Evolutionary conservation across 768 basidiomycete species (phyloP), one percentile per base, ranked within the genome.

Genomic region (Tremella mesenterica): DNA sequence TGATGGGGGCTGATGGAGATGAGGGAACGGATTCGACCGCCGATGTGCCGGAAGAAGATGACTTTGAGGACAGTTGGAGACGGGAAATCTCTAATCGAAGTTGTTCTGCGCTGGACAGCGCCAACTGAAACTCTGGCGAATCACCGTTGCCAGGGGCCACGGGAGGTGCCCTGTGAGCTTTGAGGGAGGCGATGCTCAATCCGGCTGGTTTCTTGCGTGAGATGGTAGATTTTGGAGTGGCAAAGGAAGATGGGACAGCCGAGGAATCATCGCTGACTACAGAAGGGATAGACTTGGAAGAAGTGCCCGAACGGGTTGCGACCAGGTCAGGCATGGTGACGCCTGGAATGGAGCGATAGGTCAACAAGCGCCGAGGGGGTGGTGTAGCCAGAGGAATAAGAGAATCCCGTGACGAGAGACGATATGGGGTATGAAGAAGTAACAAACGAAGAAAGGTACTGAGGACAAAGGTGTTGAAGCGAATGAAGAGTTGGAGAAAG

Each of bases 141-240:
- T 28, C 38, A n/a, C 53, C 48, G 38, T 47, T 44, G 18, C 54
- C 50, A 5, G 72, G 70, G 14, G 57, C 43, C 4, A 45, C 53
- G 13, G 72, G 69, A 6, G 73, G 64, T 9, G 59, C 50, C 18
- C 72, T 52, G 13, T 67, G 59, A 0, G 73, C 60, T 49, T 67
- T 63, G 48, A 70, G 68, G 10, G 71, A 67, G 27, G 52, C 48
- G 53, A 74, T 72, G 44, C 64, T 63, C 4, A 75, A 58, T 6
- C 72, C 73, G 10, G 49, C 41, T 2, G 73, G 73, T 43, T 72
- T 73, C 58, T 73, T 74, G 2, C 60, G 53, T 2, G 63, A 64
- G 29, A 74, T 55, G 1, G 61, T 50, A 3, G 67, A 69, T 45
- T 65, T 67, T 46, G 61, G 52, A 6, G 41, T 50, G n/a, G 44